Evolutionary conservation across 768 basidiomycete species (phyloP).

Genomic region (Tricholoma sp.): DNA sequence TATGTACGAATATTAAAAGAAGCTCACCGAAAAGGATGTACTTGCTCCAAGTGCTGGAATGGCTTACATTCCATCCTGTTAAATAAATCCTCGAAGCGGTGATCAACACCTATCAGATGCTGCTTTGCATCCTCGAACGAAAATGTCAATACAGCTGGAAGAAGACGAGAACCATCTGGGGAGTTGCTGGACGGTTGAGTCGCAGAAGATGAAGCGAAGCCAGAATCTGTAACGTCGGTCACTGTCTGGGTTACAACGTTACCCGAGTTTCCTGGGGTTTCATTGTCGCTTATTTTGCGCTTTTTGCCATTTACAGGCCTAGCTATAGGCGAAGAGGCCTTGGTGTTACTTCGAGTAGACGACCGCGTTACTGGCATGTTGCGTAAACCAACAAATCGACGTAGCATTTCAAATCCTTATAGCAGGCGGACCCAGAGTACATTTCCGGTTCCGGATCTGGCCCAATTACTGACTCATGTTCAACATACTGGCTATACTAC

Average conservation of each 20-base stretch:
- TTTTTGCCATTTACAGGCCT: slow-evolving; percentile 9
- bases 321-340: slow-evolving; percentile 2
- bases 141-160: slow-evolving; percentile 73
- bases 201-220: neutral
- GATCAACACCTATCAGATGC: slow-evolving; percentile 64
- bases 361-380: slow-evolving; percentile 32
- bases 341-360: slow-evolving; percentile 12
- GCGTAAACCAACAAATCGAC: neutral
- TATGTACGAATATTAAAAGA: neutral
- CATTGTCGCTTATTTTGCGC: slow-evolving; percentile 7
- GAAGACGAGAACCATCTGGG: slow-evolving; percentile 27
- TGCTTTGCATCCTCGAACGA: slow-evolving; percentile 70
- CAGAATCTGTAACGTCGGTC: neutral
- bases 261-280: too few relatives aligned
- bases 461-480: too few relatives aligned
- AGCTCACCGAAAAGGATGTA: slow-evolving; percentile 78
- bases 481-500: too few relatives aligned
- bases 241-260: slow-evolving; percentile 6
- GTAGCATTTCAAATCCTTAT: neutral
- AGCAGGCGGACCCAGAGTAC: too few relatives aligned
- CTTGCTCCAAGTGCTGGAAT: slow-evolving; percentile 63
- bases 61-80: slow-evolving; percentile 64
- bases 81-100: slow-evolving; percentile 71
- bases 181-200: slow-evolving; percentile 5
- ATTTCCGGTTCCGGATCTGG: neutral